Evolutionary conservation across 441 rosid genomes (phyloP).

Genomic region (Populus hybrid): DNA sequence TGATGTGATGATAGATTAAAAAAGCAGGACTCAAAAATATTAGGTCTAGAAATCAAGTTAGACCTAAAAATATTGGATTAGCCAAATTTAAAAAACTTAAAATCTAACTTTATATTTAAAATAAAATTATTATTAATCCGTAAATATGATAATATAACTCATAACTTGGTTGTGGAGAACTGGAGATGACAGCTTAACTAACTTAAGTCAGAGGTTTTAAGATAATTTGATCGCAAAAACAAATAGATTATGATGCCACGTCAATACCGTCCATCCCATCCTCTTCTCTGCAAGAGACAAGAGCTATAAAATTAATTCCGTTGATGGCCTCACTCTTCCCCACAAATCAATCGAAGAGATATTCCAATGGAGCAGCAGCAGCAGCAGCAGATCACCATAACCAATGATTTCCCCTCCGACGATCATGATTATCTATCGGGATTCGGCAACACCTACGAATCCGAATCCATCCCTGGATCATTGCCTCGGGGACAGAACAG

Average conservation of each 20-base stretch:
- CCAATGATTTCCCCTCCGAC: slow-evolving; percentile 21
- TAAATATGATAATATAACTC: no score
- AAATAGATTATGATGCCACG: neutral
- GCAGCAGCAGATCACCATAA: neutral
- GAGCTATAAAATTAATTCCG: neutral
- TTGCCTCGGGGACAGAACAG: slow-evolving; percentile 80
- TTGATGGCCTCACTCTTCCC: neutral
- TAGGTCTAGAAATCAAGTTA: no score
- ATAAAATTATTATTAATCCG: no score
- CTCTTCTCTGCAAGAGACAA: neutral
- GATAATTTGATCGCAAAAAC: no score
- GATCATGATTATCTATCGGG: slow-evolving; percentile 58
- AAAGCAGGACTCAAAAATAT: accelerated
- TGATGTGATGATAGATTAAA: no score
- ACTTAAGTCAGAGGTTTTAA: no score
- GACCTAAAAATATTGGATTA: no score
- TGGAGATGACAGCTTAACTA: no score
- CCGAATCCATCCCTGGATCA: slow-evolving; percentile 77
- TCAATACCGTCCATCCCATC: neutral
- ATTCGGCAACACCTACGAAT: slow-evolving; percentile 68
- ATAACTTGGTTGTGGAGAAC: no score
- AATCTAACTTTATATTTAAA: no score
- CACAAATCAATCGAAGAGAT: neutral
- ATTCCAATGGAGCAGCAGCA: slow-evolving; percentile 15
- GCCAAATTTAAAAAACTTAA: no score